These are phyloP conservation scores for Hypoxylon trugodes DNA, from an alignment of 495 filamentous ascomycete species.

Conservation along the genomic window DNA sequence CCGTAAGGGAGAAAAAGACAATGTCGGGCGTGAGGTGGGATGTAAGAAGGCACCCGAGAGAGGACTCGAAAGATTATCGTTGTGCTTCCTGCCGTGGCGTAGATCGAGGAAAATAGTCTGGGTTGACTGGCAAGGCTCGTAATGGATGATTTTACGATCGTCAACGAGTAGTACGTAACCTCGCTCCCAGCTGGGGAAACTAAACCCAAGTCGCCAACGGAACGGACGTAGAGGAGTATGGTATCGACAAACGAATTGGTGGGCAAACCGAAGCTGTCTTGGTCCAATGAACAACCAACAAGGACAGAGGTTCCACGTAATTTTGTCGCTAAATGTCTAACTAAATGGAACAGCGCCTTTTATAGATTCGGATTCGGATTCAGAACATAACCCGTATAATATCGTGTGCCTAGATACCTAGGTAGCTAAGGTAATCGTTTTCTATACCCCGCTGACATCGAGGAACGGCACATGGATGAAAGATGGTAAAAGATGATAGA, in stretches of 20 bases:
- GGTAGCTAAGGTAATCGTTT: background rate
- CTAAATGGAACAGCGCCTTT: background rate
- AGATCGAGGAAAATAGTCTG: background rate
- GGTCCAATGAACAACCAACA: background rate
- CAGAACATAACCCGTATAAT: background rate
- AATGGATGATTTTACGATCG: background rate
- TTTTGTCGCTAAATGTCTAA: background rate
- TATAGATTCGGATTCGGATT: background rate
- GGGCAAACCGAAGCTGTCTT: background rate
- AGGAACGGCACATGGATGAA: background rate
- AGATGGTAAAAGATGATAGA: background rate
- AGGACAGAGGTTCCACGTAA: conserved; percentile 6
- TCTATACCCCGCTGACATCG: background rate
- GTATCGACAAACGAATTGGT: background rate
- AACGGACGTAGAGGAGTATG: conserved; percentile 7
- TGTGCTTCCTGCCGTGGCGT: background rate
- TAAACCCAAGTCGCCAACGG: conserved; percentile 8
- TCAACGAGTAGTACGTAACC: background rate
- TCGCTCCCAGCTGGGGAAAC: background rate
- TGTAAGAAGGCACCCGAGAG: background rate
- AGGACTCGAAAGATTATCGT: background rate
- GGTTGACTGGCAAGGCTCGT: too few relatives aligned
- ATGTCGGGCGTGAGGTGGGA: background rate
- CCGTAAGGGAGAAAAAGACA: background rate
- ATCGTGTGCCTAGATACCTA: background rate